These are phyloP conservation scores for Didymella arachidicola DNA, from an alignment of 2,329 filamentous ascomycete genomes.

Conservation along the genomic window DNA sequence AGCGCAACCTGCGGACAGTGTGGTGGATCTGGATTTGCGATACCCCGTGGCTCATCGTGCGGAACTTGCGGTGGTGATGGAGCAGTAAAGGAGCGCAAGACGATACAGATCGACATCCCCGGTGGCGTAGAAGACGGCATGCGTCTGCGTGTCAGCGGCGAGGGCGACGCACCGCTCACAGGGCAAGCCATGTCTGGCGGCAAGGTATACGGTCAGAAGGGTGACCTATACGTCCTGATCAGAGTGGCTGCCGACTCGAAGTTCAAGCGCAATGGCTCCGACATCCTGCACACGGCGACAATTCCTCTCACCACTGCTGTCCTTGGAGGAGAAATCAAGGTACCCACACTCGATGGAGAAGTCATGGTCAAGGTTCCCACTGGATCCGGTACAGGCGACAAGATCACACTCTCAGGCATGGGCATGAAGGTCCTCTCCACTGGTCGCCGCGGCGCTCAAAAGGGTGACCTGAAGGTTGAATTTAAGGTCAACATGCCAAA, in stretches of 20 bases:
- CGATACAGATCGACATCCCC: slow-evolving; percentile 88
- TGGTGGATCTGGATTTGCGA: slow-evolving; percentile 76
- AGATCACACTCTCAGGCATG: slow-evolving; percentile 85
- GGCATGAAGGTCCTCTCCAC: slow-evolving; percentile 85
- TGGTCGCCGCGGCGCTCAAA: slow-evolving; percentile 64
- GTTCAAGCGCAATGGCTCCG: slow-evolving; percentile 85
- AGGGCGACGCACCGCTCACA: slow-evolving; percentile 85
- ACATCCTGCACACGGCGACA: slow-evolving; percentile 90
- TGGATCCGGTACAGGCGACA: slow-evolving; percentile 91
- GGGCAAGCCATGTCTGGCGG: slow-evolving; percentile 71
- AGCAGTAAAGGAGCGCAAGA: slow-evolving; percentile 82
- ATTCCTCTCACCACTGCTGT: slow-evolving; percentile 93
- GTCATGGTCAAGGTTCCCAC: slow-evolving; percentile 91
- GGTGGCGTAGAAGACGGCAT: slow-evolving; percentile 97
- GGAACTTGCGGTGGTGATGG: slow-evolving; percentile 80
- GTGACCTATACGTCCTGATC: slow-evolving; percentile 91
- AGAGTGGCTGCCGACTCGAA: slow-evolving; percentile 87
- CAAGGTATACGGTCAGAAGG: slow-evolving; percentile 68
- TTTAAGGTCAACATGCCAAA: slow-evolving; percentile 97
- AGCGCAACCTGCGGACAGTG: slow-evolving; percentile 85
- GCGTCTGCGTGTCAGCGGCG: slow-evolving; percentile 82
- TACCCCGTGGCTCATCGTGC: slow-evolving; percentile 84
- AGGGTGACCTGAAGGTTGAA: slow-evolving; percentile 88
- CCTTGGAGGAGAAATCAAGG: slow-evolving; percentile 85
- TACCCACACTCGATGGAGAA: slow-evolving; percentile 89